Conservation (phyloP, 768 basidiomycete species). For the Neoboletus magnificus region DNA sequence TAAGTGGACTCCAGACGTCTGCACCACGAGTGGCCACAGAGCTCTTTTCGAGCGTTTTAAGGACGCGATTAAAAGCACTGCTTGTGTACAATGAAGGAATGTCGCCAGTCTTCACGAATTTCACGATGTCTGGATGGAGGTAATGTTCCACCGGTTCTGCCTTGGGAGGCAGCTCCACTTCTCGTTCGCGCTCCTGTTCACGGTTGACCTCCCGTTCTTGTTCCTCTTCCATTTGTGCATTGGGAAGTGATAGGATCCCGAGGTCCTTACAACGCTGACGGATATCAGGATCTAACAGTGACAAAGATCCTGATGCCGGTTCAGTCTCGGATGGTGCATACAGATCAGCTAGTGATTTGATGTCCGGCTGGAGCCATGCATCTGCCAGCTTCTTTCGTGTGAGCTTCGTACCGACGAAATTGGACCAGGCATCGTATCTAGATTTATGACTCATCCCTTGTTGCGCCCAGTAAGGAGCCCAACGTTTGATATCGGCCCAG, state of each 20-base stretch:
- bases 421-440: conserved; percentile 11
- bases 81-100: no score
- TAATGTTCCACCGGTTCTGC: no score
- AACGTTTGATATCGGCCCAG: conserved; percentile 16
- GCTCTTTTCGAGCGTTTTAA: no score
- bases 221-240: conserved; percentile 37
- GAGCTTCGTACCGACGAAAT: not conserved
- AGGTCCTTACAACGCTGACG: conserved; percentile 2
- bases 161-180: no score
- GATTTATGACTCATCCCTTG: conserved; percentile 27
- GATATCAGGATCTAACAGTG: no score
- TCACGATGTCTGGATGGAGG: no score
- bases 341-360: conserved; percentile 34
- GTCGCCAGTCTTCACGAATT: no score
- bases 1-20: no score
- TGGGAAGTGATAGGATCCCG: conserved; percentile 5
- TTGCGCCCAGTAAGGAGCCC: not conserved
- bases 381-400: not conserved
- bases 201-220: conserved; percentile 44
- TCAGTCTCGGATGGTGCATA: conserved; percentile 15
- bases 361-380: conserved; percentile 38
- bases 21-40: no score
- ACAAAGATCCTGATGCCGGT: no score
- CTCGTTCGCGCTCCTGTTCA: no score
- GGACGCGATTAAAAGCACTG: no score